phyloP scores from a whole-genome alignment of 2,329 filamentous ascomycete genomes.

The Fusarium graminum region DNA sequence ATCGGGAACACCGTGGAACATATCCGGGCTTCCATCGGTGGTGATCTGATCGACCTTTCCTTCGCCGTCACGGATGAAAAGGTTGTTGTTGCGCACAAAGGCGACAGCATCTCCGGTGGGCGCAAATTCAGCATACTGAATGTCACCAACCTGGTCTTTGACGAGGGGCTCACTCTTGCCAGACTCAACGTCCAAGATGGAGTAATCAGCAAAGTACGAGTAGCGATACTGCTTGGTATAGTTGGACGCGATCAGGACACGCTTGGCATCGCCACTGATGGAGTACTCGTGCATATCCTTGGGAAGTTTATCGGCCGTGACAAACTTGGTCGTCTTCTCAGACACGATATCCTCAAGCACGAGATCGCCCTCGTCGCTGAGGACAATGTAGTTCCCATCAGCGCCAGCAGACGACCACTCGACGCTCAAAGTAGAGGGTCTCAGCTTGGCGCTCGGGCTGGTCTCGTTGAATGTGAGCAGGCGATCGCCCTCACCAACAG shows the following conservation, averaged over 20 bases:
- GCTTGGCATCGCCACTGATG: constrained; percentile 70
- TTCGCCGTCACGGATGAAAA: constrained; percentile 64
- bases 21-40: constrained; percentile 68
- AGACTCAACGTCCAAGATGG: constrained; percentile 71
- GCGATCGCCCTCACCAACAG: constrained; percentile 67
- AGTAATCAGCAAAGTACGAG: constrained; percentile 77
- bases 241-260: constrained; percentile 73
- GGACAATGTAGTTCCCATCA: constrained; percentile 73
- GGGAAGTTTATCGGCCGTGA: constrained; percentile 70
- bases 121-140: constrained; percentile 75
- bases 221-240: constrained; percentile 77
- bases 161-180: constrained; percentile 68
- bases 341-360: constrained; percentile 73
- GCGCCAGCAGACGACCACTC: constrained; percentile 70
- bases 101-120: constrained; percentile 70
- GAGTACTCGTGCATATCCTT: constrained; percentile 68
- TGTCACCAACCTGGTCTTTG: constrained; percentile 70
- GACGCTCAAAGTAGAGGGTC: constrained; percentile 62
- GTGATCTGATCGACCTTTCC: constrained; percentile 70
- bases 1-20: constrained; percentile 74
- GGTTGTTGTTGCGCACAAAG: constrained; percentile 75
- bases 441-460: constrained; percentile 60
- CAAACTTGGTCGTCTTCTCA: constrained; percentile 67
- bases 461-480: constrained; percentile 73
- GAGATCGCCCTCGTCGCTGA: constrained; percentile 64